These are phyloP conservation scores for Solanum dulcamara DNA, from an alignment of 257 asterid genomes.

Conservation along the genomic window DNA sequence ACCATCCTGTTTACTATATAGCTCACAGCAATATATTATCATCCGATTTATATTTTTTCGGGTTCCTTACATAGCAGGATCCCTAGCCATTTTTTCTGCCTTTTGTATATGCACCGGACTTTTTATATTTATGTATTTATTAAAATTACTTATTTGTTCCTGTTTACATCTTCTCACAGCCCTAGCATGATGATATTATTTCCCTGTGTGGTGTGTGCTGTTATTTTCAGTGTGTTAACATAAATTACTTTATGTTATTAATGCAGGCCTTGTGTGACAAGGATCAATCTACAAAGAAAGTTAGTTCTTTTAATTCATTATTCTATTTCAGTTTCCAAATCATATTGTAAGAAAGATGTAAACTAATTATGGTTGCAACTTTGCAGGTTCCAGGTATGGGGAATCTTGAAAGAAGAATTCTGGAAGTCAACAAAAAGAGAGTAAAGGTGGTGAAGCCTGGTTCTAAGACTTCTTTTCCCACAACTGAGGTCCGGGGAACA, in stretches of 20 bases:
- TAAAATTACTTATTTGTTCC: neutral
- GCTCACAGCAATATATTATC: neutral
- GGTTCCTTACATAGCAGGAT: neutral
- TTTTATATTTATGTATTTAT: too few species aligned
- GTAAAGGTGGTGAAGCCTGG: constrained; percentile 91
- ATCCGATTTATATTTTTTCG: neutral
- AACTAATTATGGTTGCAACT: neutral
- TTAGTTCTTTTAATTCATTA: constrained; percentile 7
- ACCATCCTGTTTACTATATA: neutral
- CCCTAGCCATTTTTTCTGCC: neutral
- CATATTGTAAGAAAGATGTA: neutral
- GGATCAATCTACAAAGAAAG: constrained; percentile 83
- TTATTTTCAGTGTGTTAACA: neutral
- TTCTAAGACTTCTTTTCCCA: constrained; percentile 84
- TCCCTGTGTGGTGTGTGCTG: neutral
- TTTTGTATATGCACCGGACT: too few species aligned
- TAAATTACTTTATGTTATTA: neutral
- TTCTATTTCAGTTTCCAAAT: neutral
- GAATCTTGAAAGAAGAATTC: constrained; percentile 73
- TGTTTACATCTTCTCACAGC: neutral
- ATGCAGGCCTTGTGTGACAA: constrained; percentile 77
- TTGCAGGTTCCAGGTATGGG: constrained; percentile 74
- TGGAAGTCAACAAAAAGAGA: constrained; percentile 79
- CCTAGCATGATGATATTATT: neutral
- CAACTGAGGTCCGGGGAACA: constrained; percentile 86